These are phyloP conservation scores for Paramecium biaurelia DNA, from an alignment of 73 alveolate genomes.

Conservation along the genomic window DNA sequence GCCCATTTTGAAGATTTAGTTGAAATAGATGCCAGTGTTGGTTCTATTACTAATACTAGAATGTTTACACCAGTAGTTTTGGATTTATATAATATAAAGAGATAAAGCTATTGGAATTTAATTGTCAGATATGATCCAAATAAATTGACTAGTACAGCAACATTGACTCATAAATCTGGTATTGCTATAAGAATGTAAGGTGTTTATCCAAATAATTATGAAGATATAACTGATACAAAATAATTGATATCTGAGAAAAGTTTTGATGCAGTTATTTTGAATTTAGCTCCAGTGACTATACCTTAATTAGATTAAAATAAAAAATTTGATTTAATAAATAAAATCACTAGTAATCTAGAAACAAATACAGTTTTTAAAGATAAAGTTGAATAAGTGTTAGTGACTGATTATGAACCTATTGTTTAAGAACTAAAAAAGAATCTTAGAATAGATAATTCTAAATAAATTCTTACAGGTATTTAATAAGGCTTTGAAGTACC, in stretches of 20 bases:
- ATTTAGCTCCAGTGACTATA: neutral
- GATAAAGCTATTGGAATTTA: neutral
- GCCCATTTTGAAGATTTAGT: neutral
- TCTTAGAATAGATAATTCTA: neutral
- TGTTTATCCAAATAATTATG: constrained; percentile 11
- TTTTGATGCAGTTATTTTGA: neutral
- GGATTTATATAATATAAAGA: neutral
- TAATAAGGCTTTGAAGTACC: constrained; percentile 50
- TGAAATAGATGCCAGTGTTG: neutral
- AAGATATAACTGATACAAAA: neutral
- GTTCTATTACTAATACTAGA: constrained; percentile 9
- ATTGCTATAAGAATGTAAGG: neutral
- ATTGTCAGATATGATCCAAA: constrained; percentile 27
- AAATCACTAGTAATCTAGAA: neutral
- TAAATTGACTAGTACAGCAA: neutral
- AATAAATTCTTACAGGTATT: neutral
- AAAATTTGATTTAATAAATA: neutral
- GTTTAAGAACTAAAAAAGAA: neutral
- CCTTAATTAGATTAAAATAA: neutral
- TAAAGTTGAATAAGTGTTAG: neutral
- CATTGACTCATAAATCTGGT: constrained; percentile 15
- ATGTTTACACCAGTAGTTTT: constrained; percentile 36
- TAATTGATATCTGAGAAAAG: neutral
- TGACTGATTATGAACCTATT: neutral
- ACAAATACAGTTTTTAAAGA: neutral